These are phyloP conservation scores for Pelomyxa schiedti DNA, from an alignment of 78 protist species.

Conservation along the genomic window DNA sequence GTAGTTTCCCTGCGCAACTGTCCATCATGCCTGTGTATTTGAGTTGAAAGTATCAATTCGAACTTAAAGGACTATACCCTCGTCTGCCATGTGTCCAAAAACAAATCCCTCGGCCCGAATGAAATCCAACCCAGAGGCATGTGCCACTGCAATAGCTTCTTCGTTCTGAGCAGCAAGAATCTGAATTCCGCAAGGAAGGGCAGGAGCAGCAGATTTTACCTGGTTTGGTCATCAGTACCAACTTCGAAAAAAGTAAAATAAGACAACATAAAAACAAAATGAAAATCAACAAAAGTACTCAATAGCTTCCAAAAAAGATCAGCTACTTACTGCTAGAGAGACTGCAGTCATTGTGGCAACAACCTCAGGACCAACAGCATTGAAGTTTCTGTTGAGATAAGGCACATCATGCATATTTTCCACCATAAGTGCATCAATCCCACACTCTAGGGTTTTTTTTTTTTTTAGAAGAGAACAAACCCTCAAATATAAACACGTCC, in stretches of 20 bases:
- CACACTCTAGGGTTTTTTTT: not conserved
- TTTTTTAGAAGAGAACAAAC: not conserved
- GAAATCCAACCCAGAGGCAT: not conserved
- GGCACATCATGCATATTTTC: slow-evolving; percentile 30
- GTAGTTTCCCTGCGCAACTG: not conserved
- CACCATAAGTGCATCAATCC: not conserved
- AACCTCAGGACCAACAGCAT: slow-evolving; percentile 12
- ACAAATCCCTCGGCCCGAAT: slow-evolving; percentile 14
- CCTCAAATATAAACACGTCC: not conserved
- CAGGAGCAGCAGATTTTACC: not conserved
- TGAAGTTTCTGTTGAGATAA: not conserved
- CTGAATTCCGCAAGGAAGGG: slow-evolving; percentile 6
- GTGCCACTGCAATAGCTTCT: slow-evolving; percentile 9
- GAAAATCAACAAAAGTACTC: not conserved
- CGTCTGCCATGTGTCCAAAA: slow-evolving; percentile 16
- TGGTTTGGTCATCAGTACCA: not conserved
- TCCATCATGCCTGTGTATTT: too few species aligned
- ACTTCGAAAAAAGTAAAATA: not conserved
- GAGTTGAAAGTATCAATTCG: too few species aligned
- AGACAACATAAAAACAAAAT: not conserved
- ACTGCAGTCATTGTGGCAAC: slow-evolving; percentile 16
- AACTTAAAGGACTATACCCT: too few species aligned
- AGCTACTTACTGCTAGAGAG: not conserved
- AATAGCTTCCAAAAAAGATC: not conserved
- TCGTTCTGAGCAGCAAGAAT: slow-evolving; percentile 11